phyloP scores from a whole-genome alignment of 78 protist genomes.

The Blattamonas nauphoetae region DNA sequence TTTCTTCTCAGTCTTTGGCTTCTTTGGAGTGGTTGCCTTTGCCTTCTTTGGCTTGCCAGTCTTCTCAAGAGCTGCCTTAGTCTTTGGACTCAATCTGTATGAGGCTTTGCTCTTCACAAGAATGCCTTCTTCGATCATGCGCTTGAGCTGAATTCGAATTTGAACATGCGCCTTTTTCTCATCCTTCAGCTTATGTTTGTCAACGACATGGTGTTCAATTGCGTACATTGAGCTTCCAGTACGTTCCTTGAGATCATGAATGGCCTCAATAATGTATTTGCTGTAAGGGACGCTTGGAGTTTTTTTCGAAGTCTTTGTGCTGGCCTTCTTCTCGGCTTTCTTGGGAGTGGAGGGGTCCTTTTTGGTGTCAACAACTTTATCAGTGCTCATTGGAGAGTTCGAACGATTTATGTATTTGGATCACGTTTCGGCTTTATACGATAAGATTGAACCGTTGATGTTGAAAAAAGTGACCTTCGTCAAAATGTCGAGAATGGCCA shows the following conservation, averaged over 20 bases:
- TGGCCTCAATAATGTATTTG: background rate
- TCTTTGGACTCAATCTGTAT: background rate
- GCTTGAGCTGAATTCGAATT: background rate
- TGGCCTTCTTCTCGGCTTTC: background rate
- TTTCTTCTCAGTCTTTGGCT: background rate
- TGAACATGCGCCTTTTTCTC: too few relatives aligned
- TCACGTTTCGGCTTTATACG: too few relatives aligned
- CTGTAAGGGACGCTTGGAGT: background rate
- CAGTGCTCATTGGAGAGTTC: too few relatives aligned
- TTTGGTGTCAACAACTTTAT: too few relatives aligned
- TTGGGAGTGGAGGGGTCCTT: background rate
- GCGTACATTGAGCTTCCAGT: background rate
- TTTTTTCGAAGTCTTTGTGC: background rate
- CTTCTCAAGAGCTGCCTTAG: background rate
- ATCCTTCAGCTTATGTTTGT: background rate
- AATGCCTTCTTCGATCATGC: background rate
- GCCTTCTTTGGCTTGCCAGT: background rate
- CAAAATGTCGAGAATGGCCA: too few relatives aligned
- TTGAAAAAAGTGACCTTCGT: too few relatives aligned
- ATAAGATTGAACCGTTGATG: too few relatives aligned
- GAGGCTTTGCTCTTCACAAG: background rate
- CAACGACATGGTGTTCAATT: background rate
- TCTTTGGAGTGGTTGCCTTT: background rate
- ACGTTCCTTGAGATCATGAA: background rate
- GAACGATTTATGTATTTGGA: too few relatives aligned